These are phyloP conservation scores for Ustilago curta DNA, from an alignment of 1,284 basidiomycete genomes.

Conservation along the genomic window DNA sequence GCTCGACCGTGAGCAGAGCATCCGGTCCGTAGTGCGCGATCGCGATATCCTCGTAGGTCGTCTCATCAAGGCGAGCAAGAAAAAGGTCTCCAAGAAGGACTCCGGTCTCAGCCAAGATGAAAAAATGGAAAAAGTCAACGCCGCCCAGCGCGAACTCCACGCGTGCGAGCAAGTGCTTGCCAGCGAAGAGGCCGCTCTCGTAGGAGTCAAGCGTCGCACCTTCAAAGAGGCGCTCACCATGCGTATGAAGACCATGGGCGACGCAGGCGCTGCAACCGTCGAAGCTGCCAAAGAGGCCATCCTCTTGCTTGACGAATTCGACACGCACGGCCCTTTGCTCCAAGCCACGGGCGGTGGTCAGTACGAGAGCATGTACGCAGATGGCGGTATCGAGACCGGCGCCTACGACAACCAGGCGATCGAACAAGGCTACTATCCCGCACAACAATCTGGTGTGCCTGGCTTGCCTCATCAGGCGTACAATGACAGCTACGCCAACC, in stretches of 20 bases:
- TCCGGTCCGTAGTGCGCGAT: conserved; percentile 70
- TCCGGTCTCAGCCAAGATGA: conserved; percentile 61
- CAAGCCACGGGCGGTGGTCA: conserved; percentile 49
- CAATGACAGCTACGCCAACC: conserved; percentile 15
- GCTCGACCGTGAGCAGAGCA: conserved; percentile 70
- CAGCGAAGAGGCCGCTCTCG: conserved; percentile 68
- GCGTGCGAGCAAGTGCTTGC: conserved; percentile 70
- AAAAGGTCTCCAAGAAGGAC: conserved; percentile 60
- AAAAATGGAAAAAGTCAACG: conserved; percentile 67
- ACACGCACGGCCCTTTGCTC: conserved; percentile 60
- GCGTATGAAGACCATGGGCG: conserved; percentile 70
- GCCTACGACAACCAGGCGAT: conserved; percentile 42
- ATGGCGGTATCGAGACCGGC: conserved; percentile 34
- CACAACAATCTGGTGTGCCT: conserved; percentile 18
- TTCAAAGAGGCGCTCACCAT: conserved; percentile 71
- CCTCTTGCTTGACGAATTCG: conserved; percentile 67
- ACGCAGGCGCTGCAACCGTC: conserved; percentile 69
- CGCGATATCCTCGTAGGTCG: conserved; percentile 71
- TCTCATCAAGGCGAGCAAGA: conserved; percentile 70
- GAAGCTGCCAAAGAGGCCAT: conserved; percentile 69
- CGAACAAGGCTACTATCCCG: conserved; percentile 33
- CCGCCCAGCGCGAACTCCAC: conserved; percentile 69
- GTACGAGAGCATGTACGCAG: conserved; percentile 57
- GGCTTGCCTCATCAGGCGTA: conserved; percentile 24
- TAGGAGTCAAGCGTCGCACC: conserved; percentile 70